phyloP scores from a whole-genome alignment of 805 yeast species.

The Nakazawaea ishiwadae region DNA sequence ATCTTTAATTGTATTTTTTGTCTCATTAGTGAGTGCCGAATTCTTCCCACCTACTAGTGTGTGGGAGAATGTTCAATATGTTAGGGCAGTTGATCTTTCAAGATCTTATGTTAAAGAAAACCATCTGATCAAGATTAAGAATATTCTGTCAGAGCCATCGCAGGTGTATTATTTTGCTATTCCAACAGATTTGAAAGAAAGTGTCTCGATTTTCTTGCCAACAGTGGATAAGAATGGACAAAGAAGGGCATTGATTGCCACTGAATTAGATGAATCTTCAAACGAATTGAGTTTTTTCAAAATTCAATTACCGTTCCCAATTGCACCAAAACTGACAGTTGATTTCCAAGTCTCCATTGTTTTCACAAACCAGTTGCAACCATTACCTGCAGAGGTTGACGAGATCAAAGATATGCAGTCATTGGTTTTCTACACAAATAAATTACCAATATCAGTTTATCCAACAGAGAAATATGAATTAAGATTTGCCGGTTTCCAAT shows the following conservation, averaged over 20 bases:
- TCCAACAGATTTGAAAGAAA: conserved; percentile 36
- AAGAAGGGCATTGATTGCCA: conserved; percentile 16
- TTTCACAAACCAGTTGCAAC: conserved; percentile 41
- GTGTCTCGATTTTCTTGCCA: conserved; percentile 22
- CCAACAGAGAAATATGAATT: conserved; percentile 43
- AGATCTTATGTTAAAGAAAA: conserved; percentile 65
- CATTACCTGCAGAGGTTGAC: conserved; percentile 58
- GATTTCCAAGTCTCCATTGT: conserved; percentile 46
- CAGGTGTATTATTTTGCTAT: conserved; percentile 54
- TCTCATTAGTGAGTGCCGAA: neutral
- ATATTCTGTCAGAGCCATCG: conserved; percentile 51
- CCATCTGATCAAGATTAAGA: conserved; percentile 49
- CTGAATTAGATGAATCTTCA: conserved; percentile 13
- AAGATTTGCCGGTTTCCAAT: conserved; percentile 43
- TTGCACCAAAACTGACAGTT: conserved; percentile 56
- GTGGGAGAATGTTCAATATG: conserved; percentile 59
- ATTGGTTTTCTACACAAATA: conserved; percentile 48
- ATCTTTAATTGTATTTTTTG: neutral
- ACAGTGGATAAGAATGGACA: conserved; percentile 18
- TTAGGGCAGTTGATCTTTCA: conserved; percentile 58
- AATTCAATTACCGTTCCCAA: conserved; percentile 55
- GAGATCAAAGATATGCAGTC: conserved; percentile 58
- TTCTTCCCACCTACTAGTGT: conserved; percentile 4
- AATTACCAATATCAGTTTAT: conserved; percentile 61
- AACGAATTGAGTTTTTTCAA: conserved; percentile 35